Evolutionary conservation across 352 stramenopile genomes (phyloP), one percentile per base, ranked within the genome.

Genomic region (Phytophthora kernoviae): DNA sequence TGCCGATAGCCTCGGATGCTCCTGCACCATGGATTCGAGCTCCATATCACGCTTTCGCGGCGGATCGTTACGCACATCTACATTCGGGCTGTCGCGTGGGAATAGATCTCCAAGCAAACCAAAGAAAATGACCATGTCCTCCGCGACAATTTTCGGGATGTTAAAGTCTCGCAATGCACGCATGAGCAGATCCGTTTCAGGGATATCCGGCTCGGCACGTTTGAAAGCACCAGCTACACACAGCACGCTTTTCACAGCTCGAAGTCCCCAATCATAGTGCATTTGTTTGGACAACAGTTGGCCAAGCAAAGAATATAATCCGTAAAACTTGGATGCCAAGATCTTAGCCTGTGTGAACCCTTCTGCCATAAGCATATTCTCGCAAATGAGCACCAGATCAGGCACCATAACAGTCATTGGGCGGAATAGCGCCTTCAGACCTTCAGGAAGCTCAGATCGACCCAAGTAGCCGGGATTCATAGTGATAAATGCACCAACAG

Each of bases 311-410:
- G 90, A 97, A 67, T 98, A 98, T 24, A 99, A 77, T 0, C 91
- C 93, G 48, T 98, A 98, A 58, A 99, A 98, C 68, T 99, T 99
- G 32, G 88, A 97, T 9, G 96, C 94, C 4, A 98, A 76, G 20
- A 96, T 90, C 70, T 98, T 98, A 27, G 91, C 91, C 30, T 97
- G 84, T 21, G 94, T 96, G 58, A 98, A 99, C 7, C 96, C 96
- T 78, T 98, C 91, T 4, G 93, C 93, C 92, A 98, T 98, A 33
- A 99, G 76, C 91, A 98, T 98, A 70, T 98, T 98, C 70, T 99
- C 96, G 68, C 93, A 98, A 62, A 99, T 99, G 17, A 98, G 69
- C 51, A 98, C 91, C 1, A 98, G 70, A 69, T 99, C 94, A 10
- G 96, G 96, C 27, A 98, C 94, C 93, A 98, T 98, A 40, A 98